These are phyloP conservation scores for Nothophaeocryptopus gaeumannii DNA, from an alignment of 2,329 filamentous ascomycete genomes.

Conservation along the genomic window DNA sequence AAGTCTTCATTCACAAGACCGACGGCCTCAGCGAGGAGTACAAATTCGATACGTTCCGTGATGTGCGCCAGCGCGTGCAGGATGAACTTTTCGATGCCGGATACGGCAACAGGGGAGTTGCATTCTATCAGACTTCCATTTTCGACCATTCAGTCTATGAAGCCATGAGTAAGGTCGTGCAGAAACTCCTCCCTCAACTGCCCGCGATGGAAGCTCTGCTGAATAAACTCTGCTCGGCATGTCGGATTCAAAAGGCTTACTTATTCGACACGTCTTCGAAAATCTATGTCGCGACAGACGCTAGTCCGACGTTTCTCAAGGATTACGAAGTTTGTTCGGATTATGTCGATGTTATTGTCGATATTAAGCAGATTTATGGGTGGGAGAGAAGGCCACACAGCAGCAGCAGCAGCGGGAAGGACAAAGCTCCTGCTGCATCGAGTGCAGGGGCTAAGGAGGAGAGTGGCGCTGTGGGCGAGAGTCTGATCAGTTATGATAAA, in stretches of 20 bases:
- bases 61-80: constrained; percentile 93
- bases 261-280: constrained; percentile 97
- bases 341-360: constrained; percentile 97
- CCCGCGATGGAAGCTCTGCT: constrained; percentile 90
- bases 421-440: constrained; percentile 3
- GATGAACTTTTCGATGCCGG: constrained; percentile 92
- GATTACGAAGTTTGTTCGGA: constrained; percentile 98
- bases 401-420: not conserved
- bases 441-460: constrained; percentile 2
- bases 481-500: constrained; percentile 60
- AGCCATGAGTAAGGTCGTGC: constrained; percentile 96
- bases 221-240: constrained; percentile 88
- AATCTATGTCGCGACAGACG: constrained; percentile 97
- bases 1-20: constrained; percentile 98
- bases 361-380: constrained; percentile 93
- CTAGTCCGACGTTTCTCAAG: constrained; percentile 85
- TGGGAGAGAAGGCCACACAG: constrained; percentile 47
- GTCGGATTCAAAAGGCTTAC: constrained; percentile 95
- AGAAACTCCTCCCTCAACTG: constrained; percentile 91
- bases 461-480: constrained; percentile 46
- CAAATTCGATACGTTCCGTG: constrained; percentile 90
- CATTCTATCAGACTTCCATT: constrained; percentile 94
- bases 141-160: constrained; percentile 99
- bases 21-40: constrained; percentile 97
- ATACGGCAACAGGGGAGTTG: constrained; percentile 88